phyloP scores from a whole-genome alignment of 805 yeast genomes.

The Lachancea kluyveri region DNA sequence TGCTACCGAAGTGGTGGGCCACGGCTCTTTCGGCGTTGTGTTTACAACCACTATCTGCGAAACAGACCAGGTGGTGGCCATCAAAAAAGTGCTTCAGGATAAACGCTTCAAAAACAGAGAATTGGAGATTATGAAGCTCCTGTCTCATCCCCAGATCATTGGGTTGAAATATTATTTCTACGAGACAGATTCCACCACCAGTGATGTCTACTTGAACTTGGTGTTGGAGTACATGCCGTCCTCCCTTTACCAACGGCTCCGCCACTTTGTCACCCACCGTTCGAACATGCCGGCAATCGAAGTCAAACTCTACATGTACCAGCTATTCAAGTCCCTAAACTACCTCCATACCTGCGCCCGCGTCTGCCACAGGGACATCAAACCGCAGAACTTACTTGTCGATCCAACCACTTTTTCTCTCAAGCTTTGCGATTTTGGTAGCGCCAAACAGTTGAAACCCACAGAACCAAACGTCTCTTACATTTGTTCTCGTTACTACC shows the following conservation, averaged over 20 bases:
- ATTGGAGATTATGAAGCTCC: conserved; percentile 87
- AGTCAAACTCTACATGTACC: conserved; percentile 77
- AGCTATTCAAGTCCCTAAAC: conserved; percentile 69
- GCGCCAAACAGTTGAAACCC: conserved; percentile 86
- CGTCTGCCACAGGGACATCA: conserved; percentile 90
- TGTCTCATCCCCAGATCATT: conserved; percentile 81
- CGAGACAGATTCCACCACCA: conserved; percentile 51
- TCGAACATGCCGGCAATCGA: conserved; percentile 84
- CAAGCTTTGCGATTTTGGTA: conserved; percentile 93
- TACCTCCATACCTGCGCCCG: conserved; percentile 70
- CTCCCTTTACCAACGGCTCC: conserved; percentile 84
- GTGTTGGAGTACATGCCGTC: conserved; percentile 94
- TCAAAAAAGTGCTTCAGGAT: conserved; percentile 94
- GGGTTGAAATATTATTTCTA: conserved; percentile 84
- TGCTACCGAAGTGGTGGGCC: conserved; percentile 89
- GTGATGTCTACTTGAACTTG: conserved; percentile 70
- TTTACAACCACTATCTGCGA: conserved; percentile 77
- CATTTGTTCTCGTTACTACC: conserved; percentile 91
- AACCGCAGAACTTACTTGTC: conserved; percentile 84
- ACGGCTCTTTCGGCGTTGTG: conserved; percentile 99
- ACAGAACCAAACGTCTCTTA: conserved; percentile 92
- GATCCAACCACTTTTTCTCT: conserved; percentile 81
- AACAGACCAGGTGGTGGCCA: conserved; percentile 76
- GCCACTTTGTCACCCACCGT: conserved; percentile 71
- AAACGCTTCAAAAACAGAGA: conserved; percentile 91